phyloP scores from a whole-genome alignment of 2,329 filamentous ascomycete species.

The Penicillium digitatum region DNA sequence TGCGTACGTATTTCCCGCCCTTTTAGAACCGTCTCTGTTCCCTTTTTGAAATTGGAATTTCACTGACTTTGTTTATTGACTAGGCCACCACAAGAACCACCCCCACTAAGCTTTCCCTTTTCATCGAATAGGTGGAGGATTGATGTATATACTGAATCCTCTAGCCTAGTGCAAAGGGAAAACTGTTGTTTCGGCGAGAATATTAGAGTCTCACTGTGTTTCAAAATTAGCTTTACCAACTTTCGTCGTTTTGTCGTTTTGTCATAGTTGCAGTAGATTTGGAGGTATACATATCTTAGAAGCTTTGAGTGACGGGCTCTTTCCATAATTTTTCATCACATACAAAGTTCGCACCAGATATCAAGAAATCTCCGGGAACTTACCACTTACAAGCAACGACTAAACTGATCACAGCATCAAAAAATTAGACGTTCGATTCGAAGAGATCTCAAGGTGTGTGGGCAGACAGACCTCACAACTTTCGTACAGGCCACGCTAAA shows the following conservation, averaged over 20 bases:
- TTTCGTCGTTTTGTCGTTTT: background rate
- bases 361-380: background rate
- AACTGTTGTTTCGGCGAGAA: constrained; percentile 28
- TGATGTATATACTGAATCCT: constrained; percentile 41
- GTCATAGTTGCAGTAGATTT: constrained; percentile 11
- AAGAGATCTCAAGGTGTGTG: constrained; percentile 18
- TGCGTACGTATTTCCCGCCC: constrained; percentile 66
- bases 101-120: constrained; percentile 66
- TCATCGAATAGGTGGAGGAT: constrained; percentile 25
- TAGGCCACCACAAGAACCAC: constrained; percentile 99
- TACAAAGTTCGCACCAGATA: background rate
- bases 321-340: background rate
- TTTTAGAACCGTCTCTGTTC: background rate
- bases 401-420: background rate
- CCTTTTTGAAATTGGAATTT: background rate
- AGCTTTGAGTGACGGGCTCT: background rate
- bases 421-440: background rate
- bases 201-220: constrained; percentile 21
- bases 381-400: background rate
- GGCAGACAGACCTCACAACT: constrained; percentile 24
- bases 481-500: constrained; percentile 34
- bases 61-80: constrained; percentile 13
- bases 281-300: background rate
- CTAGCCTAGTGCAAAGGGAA: constrained; percentile 31
- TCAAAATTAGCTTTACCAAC: constrained; percentile 13